Conservation (phyloP, 176 grass and related monocot genomes). For the Neostapfia colusana region DNA sequence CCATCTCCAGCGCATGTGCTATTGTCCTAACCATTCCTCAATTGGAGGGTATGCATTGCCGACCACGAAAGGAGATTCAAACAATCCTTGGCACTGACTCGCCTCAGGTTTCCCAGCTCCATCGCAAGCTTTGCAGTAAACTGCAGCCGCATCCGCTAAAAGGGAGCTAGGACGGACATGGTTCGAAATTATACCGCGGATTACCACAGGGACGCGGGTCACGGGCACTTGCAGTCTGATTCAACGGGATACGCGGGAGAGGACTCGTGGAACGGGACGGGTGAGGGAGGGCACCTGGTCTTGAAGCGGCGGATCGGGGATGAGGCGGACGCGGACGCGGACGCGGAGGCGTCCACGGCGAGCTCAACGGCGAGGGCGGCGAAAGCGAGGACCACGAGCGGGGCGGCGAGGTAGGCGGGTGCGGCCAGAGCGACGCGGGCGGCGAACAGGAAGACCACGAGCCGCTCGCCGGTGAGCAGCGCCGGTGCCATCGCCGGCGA, state of each 20-base stretch:
- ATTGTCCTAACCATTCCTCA: neutral
- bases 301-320: constrained; percentile 53
- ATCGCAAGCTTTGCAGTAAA: neutral
- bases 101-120: neutral
- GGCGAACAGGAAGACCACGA: constrained; percentile 80
- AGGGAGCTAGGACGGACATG: neutral
- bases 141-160: neutral
- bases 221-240: neutral
- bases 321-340: neutral
- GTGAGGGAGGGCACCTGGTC: constrained; percentile 45
- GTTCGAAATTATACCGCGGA: neutral
- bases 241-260: too few species aligned
- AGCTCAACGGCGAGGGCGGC: constrained; percentile 70
- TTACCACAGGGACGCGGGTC: neutral
- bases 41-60: neutral
- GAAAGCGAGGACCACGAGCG: constrained; percentile 50
- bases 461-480: constrained; percentile 68
- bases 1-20: neutral
- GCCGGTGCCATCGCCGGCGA: neutral
- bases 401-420: constrained; percentile 51
- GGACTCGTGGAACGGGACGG: too few species aligned
- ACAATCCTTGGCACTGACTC: neutral
- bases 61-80: neutral
- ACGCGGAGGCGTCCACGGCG: constrained; percentile 44
- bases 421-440: constrained; percentile 61